phyloP scores from a whole-genome alignment of 164 flowering plant species.

The Berberis thunbergii region DNA sequence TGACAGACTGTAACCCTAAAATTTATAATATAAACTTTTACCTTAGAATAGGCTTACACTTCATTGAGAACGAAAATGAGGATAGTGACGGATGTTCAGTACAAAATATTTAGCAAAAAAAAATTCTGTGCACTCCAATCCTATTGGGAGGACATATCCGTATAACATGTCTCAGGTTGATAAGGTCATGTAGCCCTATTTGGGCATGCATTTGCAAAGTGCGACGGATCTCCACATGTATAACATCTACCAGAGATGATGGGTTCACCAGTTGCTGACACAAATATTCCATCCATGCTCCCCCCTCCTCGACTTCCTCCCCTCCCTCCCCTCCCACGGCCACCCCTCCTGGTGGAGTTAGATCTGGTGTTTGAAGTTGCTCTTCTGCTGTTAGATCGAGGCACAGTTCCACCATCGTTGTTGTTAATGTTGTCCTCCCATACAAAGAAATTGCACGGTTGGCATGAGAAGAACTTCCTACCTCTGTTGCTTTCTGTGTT shows the following conservation, averaged over 20 bases:
- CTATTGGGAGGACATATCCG: too few species aligned
- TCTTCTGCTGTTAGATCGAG: conserved; percentile 12
- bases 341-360: conserved; percentile 35
- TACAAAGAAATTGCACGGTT: conserved; percentile 79
- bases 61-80: too few species aligned
- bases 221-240: conserved; percentile 86
- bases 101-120: too few species aligned
- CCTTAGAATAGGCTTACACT: too few species aligned
- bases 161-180: background rate
- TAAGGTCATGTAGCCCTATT: conserved; percentile 32
- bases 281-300: conserved; percentile 34
- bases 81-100: too few species aligned
- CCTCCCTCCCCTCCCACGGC: conserved; percentile 50
- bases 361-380: conserved; percentile 24
- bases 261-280: conserved; percentile 92
- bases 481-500: conserved; percentile 83
- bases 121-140: too few species aligned
- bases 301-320: conserved; percentile 30
- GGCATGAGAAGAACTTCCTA: conserved; percentile 83
- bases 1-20: too few species aligned
- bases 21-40: too few species aligned
- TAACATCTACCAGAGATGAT: conserved; percentile 58
- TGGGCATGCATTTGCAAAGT: conserved; percentile 85
- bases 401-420: conserved; percentile 15
- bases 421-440: conserved; percentile 62